Conservation (phyloP, 1,284 basidiomycete species). For the Coriolopsis trogii region DNA sequence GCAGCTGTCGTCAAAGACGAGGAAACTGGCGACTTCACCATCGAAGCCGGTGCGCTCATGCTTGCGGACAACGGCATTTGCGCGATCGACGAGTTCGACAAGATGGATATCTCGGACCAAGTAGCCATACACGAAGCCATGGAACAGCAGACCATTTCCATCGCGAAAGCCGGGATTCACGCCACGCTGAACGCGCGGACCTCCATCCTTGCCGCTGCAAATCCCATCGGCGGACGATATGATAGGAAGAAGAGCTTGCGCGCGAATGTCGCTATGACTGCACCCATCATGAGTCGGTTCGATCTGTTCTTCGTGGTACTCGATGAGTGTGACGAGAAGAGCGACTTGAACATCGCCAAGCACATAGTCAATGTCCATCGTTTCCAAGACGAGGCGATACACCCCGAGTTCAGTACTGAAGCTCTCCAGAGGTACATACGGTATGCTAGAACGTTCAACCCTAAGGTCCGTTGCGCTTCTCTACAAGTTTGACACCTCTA, state of each 20-base stretch:
- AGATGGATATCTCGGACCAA: conserved; percentile 99
- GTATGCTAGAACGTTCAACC: conserved; percentile 95
- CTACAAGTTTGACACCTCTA: too few species aligned
- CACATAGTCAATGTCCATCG: conserved; percentile 99
- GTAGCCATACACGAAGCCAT: conserved; percentile 99
- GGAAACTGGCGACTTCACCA: conserved; percentile 99
- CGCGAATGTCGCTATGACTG: conserved; percentile 98
- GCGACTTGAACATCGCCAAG: conserved; percentile 91
- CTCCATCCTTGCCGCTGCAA: conserved; percentile 97
- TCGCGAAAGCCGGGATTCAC: conserved; percentile 99
- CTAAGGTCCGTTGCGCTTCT: conserved; percentile 81
- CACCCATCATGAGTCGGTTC: conserved; percentile 99
- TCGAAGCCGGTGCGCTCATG: conserved; percentile 99
- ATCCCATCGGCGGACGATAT: conserved; percentile 95
- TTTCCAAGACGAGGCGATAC: conserved; percentile 92
- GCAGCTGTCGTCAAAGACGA: conserved; percentile 99
- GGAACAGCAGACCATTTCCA: conserved; percentile 99
- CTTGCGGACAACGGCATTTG: conserved; percentile 99
- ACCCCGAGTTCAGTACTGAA: conserved; percentile 97
- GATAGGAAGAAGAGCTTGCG: conserved; percentile 93
- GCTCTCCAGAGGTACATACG: conserved; percentile 96
- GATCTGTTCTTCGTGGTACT: conserved; percentile 99
- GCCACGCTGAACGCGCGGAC: conserved; percentile 98
- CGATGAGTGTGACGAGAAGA: conserved; percentile 95
- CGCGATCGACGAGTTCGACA: conserved; percentile 99